Evolutionary conservation across 1,139 yeast species (phyloP), one percentile per base, ranked within the genome.

Genomic region (Taphrina populina): DNA sequence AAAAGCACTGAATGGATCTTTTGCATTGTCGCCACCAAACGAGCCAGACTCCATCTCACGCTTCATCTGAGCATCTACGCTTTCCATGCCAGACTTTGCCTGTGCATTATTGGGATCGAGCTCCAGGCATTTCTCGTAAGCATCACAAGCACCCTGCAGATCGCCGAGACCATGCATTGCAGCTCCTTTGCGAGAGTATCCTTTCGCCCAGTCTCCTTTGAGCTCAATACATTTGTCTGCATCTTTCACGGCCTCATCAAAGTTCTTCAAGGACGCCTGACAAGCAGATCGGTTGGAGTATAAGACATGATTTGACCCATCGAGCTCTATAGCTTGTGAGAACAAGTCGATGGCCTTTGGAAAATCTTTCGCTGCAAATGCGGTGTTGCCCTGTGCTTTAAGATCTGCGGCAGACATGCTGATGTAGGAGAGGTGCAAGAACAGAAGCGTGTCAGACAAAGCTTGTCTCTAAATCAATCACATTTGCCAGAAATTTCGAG

Each of bases 201-300:
- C 98, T 71, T 92, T 92, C 19, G 96, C 88, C 96, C 97, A 92
- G 2, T 80, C 62, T 20, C 87, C 82, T 62, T 86, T 88, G 71
- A 88, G 81, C 65, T 79, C 77, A 53, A 85, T 82, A 71, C 95
- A 84, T 66, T 84, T 80, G 61, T 85, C 73, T 23, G 97, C 97
- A 69, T 92, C 97, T 57, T 76, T 74, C 59, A 88, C 75, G 2
- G 97, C 97, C 60, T 82, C 74, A 32, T 71, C 70, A 66, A 82
- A 92, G 64, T 88, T 72, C 67, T 83, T 83, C 72, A 83, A 71
- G 11, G 96, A 86, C 2, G 96, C 85, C 66, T 83, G 84, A 57
- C 88, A 79, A 8, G 95, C 98, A n/a, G 96, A 88, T 70, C 97
- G 82, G 73, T 92, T 92, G 56, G 96, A 88, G 69, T 76, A 88